Evolutionary conservation across 768 basidiomycete genomes (phyloP).

Genomic region (Leccinum barrowsii): DNA sequence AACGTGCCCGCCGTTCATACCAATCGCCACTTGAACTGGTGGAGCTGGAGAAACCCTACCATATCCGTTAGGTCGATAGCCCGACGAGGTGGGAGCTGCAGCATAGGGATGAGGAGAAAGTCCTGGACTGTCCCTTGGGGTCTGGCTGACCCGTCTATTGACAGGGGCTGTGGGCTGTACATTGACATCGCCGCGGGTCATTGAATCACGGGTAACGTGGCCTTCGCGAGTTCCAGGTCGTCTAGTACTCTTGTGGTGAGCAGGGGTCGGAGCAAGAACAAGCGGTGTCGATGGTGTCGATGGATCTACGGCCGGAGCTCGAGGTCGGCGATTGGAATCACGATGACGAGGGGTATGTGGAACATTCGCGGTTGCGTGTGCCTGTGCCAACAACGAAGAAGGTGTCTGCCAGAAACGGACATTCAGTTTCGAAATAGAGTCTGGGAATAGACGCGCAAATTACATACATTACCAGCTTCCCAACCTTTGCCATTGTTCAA

Average conservation of each 20-base stretch:
- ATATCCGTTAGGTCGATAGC: constrained; percentile 52
- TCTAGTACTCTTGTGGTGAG: constrained; percentile 59
- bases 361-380: constrained; percentile 52
- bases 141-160: constrained; percentile 67
- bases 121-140: constrained; percentile 45
- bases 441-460: constrained; percentile 1
- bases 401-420: constrained; percentile 33
- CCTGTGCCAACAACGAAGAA: constrained; percentile 43
- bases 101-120: constrained; percentile 73
- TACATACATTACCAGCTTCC: constrained; percentile 81
- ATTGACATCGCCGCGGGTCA: constrained; percentile 44
- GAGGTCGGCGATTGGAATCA: constrained; percentile 57
- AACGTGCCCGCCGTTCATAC: constrained; percentile 38
- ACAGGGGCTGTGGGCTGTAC: constrained; percentile 66
- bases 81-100: constrained; percentile 53
- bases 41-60: constrained; percentile 52
- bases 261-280: constrained; percentile 62
- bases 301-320: constrained; percentile 14
- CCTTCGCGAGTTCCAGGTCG: constrained; percentile 44
- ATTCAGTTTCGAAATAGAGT: constrained; percentile 1
- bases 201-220: constrained; percentile 47
- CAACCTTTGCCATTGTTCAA: constrained; percentile 93
- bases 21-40: constrained; percentile 35
- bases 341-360: constrained; percentile 53
- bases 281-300: constrained; percentile 53